Evolutionary conservation across 306 rosid genomes (phyloP), one percentile per base, ranked within the genome.

Genomic region (Myrica gale): DNA sequence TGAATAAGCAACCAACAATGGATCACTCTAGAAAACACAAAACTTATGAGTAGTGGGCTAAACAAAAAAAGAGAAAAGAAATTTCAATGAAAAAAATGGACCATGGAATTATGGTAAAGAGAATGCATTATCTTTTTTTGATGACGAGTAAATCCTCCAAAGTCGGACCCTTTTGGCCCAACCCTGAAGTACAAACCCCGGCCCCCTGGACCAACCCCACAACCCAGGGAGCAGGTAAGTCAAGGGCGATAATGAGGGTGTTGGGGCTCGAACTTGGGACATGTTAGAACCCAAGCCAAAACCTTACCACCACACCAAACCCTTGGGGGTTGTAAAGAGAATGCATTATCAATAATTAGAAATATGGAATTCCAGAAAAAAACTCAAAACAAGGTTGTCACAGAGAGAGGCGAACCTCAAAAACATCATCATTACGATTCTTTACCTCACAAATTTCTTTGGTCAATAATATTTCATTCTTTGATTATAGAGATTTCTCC

Each of bases 1-100:
- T 76, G 86, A 21, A 78, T 90, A 92, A 80, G 86, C 81, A 81
- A 96, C 87, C 86, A 90, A 57, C 92, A 96, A 88, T 10, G 99
- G 97, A 86, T 96, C 99, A 67, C 98, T 96, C 99, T 96, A 82
- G 77, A 84, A 75, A 68, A 79, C 78, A 72, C 71, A 74, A 75
- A 68, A 67, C 37, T 65, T 55, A 55, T 74, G 17, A 65, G 66
- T 68, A 66, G 72, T 57, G 62, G 0, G 46, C 41, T 58, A 68
- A 77, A 43, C 39, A 74, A 76, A 16, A 51, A 69, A 19, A 32
- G 60, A 63, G 74, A 82, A 74, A 75, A 32, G 0, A 32, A 41
- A 83, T 78, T 58, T 76, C 73, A 21, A 67, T 39, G 61, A 55
- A 75, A 81, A 32, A 74, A 55, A 79, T 51, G 47, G 66, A 42